These are phyloP conservation scores for Dryadomyces quercus-mongolicae DNA, from an alignment of 2,329 filamentous ascomycete genomes.

Conservation along the genomic window DNA sequence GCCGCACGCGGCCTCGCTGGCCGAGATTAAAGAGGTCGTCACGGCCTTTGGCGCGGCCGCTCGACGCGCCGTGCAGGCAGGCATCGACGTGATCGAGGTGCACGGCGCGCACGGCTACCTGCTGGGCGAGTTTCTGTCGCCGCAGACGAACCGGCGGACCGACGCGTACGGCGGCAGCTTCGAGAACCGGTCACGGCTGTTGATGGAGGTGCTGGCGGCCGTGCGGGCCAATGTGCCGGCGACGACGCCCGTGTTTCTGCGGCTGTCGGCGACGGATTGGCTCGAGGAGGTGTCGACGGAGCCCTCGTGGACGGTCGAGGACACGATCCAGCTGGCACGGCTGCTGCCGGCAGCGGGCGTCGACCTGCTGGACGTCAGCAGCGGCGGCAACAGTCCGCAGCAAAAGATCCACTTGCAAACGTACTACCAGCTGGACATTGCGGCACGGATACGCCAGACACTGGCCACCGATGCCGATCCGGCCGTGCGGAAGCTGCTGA, in stretches of 20 bases:
- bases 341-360: constrained; percentile 61
- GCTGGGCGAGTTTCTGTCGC: constrained; percentile 51
- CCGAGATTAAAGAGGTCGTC: constrained; percentile 57
- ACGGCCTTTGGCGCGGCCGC: constrained; percentile 46
- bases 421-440: constrained; percentile 64
- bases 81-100: constrained; percentile 65
- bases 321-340: constrained; percentile 55
- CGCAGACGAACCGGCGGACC: constrained; percentile 45
- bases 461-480: constrained; percentile 34
- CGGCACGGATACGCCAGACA: constrained; percentile 57
- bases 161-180: constrained; percentile 55
- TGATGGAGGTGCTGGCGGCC: constrained; percentile 39
- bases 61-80: constrained; percentile 51
- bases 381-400: constrained; percentile 54
- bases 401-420: constrained; percentile 50
- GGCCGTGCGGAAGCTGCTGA: constrained; percentile 34
- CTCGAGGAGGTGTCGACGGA: constrained; percentile 30
- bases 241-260: constrained; percentile 42
- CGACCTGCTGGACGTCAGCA: constrained; percentile 74
- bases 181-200: constrained; percentile 52
- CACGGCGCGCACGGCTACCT: constrained; percentile 57
- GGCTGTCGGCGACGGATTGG: constrained; percentile 53
- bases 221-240: constrained; percentile 39
- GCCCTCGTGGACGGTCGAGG: constrained; percentile 55
- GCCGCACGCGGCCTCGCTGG: constrained; percentile 55